Evolutionary conservation across 1,284 basidiomycete species (phyloP).

Genomic region (Ceratobasidium sp.): DNA sequence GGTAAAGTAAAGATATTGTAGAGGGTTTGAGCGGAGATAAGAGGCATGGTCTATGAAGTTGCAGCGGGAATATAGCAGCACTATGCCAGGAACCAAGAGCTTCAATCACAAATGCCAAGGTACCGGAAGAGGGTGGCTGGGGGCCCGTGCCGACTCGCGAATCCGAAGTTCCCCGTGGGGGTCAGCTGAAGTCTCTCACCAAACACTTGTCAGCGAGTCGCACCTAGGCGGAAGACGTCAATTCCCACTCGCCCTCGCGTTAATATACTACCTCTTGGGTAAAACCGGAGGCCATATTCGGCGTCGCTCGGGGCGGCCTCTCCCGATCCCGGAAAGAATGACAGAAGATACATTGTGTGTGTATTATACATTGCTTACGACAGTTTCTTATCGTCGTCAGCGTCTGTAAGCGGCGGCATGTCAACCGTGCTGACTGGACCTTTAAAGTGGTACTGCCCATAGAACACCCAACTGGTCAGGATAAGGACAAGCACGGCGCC

Average conservation of each 20-base stretch:
- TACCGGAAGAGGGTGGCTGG: neutral
- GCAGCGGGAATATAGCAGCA: no score
- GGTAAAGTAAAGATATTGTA: no score
- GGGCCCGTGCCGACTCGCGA: neutral
- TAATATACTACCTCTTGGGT: conserved; percentile 9
- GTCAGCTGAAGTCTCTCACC: conserved; percentile 4
- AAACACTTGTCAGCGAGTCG: neutral
- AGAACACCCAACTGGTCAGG: conserved; percentile 46
- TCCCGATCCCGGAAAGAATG: conserved; percentile 2
- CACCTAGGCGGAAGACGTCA: neutral
- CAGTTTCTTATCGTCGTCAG: conserved; percentile 6
- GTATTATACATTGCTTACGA: conserved; percentile 7
- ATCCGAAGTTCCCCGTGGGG: conserved; percentile 14
- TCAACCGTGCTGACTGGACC: conserved; percentile 48
- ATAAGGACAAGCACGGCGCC: conserved; percentile 23
- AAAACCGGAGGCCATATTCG: neutral
- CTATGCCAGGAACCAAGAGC: neutral
- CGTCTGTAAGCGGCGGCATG: conserved; percentile 9
- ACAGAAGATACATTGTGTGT: neutral
- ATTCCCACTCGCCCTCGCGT: neutral
- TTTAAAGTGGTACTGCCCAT: conserved; percentile 49
- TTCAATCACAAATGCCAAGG: neutral
- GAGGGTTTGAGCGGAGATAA: no score
- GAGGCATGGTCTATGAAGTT: no score
- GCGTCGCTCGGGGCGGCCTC: conserved; percentile 3